phyloP scores from a whole-genome alignment of 2,329 filamentous ascomycete genomes.

The Neofusicoccum sp. region DNA sequence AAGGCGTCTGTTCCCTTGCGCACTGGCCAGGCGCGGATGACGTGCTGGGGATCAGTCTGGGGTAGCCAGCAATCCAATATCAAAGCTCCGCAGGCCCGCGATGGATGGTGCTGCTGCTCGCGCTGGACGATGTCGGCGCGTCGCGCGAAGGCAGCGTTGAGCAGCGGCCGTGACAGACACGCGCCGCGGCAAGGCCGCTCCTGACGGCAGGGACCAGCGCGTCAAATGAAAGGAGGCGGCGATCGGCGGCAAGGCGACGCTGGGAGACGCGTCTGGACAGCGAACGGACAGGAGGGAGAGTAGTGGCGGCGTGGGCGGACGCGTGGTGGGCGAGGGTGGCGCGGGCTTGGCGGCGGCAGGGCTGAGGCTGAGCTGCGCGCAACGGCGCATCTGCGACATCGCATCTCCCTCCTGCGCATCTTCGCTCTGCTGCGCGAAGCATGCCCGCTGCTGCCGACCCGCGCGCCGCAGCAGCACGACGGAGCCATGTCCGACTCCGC shows the following conservation, averaged over 20 bases:
- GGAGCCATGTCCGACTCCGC: constrained; percentile 1
- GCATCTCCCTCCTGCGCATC: neutral
- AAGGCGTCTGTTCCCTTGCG: constrained; percentile 6
- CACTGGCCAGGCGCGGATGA: constrained; percentile 9
- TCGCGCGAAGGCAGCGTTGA: neutral
- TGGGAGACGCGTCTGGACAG: neutral
- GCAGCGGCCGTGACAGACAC: too few species aligned
- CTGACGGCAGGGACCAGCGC: neutral
- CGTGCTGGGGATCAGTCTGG: constrained; percentile 11
- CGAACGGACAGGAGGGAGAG: neutral
- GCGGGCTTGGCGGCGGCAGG: constrained; percentile 11
- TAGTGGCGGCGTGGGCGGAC: neutral
- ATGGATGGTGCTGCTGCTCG: neutral
- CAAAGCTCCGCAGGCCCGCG: neutral
- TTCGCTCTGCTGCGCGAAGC: neutral
- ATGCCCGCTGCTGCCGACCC: constrained; percentile 2
- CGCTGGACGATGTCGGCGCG: neutral
- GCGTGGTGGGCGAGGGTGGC: constrained; percentile 2
- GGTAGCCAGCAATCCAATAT: constrained; percentile 6
- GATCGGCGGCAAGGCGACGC: constrained; percentile 5
- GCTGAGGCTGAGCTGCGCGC: constrained; percentile 1
- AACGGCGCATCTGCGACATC: constrained; percentile 2
- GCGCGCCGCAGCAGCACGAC: neutral
- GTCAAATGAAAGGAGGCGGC: constrained; percentile 6
- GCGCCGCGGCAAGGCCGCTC: too few species aligned